Percentiles rank a stretch among this genome's conserved stretches.
Conservation (phyloP, 805 yeast genomes). For the Pichia heedii region DNA sequence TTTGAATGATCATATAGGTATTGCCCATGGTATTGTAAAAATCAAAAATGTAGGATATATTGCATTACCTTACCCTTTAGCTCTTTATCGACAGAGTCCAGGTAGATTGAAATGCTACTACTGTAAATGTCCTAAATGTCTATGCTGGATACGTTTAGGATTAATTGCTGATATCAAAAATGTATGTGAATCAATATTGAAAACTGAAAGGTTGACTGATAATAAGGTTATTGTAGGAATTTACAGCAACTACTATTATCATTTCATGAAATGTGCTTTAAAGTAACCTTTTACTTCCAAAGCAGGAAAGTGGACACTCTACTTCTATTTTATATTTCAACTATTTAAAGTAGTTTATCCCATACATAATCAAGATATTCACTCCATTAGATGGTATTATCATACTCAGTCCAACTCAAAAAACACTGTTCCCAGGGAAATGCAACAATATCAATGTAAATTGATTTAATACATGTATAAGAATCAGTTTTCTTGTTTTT, state of each 20-base stretch:
- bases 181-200: background rate
- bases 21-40: conserved; percentile 19
- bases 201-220: background rate
- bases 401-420: no score
- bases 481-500: no score
- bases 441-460: no score
- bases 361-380: no score
- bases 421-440: no score
- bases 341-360: no score
- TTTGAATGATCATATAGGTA: conserved; percentile 15
- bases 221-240: conserved; percentile 10
- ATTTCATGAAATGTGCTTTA: conserved; percentile 14
- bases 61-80: conserved; percentile 14
- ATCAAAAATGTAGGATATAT: conserved; percentile 1
- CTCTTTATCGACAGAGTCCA: conserved; percentile 11
- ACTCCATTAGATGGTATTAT: no score
- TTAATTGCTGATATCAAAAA: conserved; percentile 6
- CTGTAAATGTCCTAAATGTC: conserved; percentile 18
- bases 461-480: no score
- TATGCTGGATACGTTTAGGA: conserved; percentile 17
- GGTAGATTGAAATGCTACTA: conserved; percentile 16
- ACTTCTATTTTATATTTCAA: no score
- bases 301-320: no score
- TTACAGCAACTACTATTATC: conserved; percentile 19
- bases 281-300: no score